Percentiles rank a stretch among this genome's conserved stretches.
These are phyloP conservation scores for Ammopiptanthus mongolicus DNA, from an alignment of 306 rosid species.

Conservation along the genomic window DNA sequence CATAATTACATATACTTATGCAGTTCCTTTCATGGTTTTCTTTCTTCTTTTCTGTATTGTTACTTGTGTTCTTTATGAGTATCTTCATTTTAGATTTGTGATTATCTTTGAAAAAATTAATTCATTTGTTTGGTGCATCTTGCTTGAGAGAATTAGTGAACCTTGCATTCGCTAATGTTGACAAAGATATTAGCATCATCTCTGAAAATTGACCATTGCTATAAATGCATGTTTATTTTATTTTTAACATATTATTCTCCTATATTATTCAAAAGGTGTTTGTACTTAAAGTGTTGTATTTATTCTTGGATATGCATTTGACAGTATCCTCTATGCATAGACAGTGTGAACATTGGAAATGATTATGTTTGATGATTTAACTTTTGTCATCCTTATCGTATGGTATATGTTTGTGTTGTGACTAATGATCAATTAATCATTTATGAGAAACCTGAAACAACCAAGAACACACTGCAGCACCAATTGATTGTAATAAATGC, in stretches of 20 bases:
- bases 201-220: conserved; percentile 52
- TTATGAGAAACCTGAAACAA: too few species aligned
- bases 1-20: not conserved
- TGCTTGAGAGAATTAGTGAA: conserved; percentile 50
- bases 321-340: not conserved
- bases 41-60: not conserved
- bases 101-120: too few species aligned
- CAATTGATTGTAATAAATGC: too few species aligned
- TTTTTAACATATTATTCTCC: not conserved
- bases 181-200: conserved; percentile 38
- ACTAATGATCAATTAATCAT: too few species aligned
- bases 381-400: too few species aligned
- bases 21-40: not conserved
- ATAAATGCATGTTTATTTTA: conserved; percentile 49
- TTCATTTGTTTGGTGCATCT: too few species aligned
- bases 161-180: conserved; percentile 37
- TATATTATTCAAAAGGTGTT: not conserved
- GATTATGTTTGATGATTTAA: too few species aligned
- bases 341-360: not conserved
- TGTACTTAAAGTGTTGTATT: not conserved
- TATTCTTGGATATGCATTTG: not conserved
- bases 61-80: too few species aligned
- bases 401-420: too few species aligned
- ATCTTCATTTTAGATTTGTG: too few species aligned
- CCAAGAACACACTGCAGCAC: too few species aligned